Evolutionary conservation across 768 basidiomycete species (phyloP).

Genomic region (Boletales sp.): DNA sequence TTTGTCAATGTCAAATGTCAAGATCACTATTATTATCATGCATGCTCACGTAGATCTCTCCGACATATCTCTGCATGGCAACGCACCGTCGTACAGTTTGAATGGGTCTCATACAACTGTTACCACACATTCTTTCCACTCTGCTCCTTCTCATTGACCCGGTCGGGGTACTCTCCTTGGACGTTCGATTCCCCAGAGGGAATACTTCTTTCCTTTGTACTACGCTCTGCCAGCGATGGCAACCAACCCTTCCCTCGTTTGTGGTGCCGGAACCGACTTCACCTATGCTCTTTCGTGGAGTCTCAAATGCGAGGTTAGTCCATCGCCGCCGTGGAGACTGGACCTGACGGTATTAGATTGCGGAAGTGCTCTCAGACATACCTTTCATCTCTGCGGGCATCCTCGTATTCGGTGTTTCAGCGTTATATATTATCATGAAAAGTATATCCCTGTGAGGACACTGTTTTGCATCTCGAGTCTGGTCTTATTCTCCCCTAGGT

Average conservation of each 20-base stretch:
- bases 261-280: slow-evolving; percentile 10
- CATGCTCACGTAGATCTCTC: background rate
- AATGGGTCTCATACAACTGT: background rate
- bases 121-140: background rate
- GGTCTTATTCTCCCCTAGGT: slow-evolving; percentile 27
- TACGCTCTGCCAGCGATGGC: slow-evolving; percentile 17
- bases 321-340: background rate
- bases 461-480: background rate
- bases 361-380: slow-evolving; percentile 57
- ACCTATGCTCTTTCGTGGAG: slow-evolving; percentile 35
- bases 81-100: slow-evolving; percentile 1
- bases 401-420: slow-evolving; percentile 57
- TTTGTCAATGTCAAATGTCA: background rate
- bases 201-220: slow-evolving; percentile 12
- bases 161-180: background rate
- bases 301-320: slow-evolving; percentile 43
- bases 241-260: slow-evolving; percentile 9
- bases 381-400: slow-evolving; percentile 66
- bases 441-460: slow-evolving; percentile 48
- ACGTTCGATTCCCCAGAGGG: slow-evolving; percentile 7
- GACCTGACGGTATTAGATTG: slow-evolving; percentile 39
- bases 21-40: slow-evolving; percentile 5
- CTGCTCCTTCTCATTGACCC: background rate
- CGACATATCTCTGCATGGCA: slow-evolving; percentile 6
- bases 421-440: slow-evolving; percentile 52